These are phyloP conservation scores for Arctostaphylos glauca DNA, from an alignment of 148 eudicot species.

Conservation along the genomic window DNA sequence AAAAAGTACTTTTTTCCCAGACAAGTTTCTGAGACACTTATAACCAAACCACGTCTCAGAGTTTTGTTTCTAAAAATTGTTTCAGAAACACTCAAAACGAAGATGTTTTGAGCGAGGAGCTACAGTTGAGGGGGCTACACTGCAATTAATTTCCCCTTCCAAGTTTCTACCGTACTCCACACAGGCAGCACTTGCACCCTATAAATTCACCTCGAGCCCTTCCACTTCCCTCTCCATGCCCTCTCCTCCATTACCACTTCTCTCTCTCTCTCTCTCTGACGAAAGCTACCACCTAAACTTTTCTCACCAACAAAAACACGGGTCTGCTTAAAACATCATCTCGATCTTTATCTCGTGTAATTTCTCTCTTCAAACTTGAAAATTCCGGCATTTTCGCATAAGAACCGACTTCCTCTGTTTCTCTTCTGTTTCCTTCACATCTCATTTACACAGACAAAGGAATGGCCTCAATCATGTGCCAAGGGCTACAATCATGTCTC, in stretches of 20 bases:
- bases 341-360: neutral
- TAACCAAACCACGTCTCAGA: no score
- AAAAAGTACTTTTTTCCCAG: no score
- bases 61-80: no score
- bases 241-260: neutral
- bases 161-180: neutral
- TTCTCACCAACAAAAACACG: neutral
- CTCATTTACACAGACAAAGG: neutral
- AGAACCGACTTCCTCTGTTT: neutral
- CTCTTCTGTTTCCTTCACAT: conserved; percentile 1
- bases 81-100: no score
- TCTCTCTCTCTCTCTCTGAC: neutral
- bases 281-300: neutral
- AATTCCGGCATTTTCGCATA: neutral
- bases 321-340: neutral
- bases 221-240: neutral
- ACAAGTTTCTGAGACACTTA: no score
- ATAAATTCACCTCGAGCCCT: neutral
- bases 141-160: neutral
- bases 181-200: neutral
- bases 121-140: neutral
- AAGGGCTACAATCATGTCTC: neutral
- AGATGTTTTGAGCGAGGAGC: no score
- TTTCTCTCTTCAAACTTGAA: neutral
- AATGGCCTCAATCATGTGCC: neutral